These are phyloP conservation scores for Rhodamnia argentea DNA, from an alignment of 345 rosid species.

Conservation along the genomic window DNA sequence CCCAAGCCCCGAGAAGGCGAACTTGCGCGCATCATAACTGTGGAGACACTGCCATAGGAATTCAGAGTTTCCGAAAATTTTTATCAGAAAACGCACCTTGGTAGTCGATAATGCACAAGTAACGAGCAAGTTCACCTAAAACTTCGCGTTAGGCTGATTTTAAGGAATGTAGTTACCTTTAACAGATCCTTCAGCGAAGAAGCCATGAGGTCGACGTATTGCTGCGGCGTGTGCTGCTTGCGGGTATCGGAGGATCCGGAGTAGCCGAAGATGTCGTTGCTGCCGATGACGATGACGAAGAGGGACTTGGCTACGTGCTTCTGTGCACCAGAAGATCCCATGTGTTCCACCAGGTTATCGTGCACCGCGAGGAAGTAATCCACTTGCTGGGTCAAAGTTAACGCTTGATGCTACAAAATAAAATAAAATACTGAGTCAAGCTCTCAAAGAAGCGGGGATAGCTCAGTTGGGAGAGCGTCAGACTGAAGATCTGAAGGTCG, in stretches of 20 bases:
- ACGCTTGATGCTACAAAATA: not conserved
- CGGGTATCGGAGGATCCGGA: not conserved
- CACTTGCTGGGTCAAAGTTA: slow-evolving; percentile 17
- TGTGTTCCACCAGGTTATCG: not conserved
- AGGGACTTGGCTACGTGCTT: slow-evolving; percentile 4
- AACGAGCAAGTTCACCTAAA: not conserved
- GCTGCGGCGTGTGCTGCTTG: slow-evolving; percentile 3
- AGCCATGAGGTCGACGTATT: slow-evolving; percentile 5
- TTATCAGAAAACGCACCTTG: not conserved
- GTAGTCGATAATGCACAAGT: not conserved
- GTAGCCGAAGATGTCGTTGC: slow-evolving; percentile 16
- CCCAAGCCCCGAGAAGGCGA: slow-evolving; percentile 35
- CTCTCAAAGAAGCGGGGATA: slow-evolving; percentile 35
- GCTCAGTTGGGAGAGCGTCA: slow-evolving; percentile 97
- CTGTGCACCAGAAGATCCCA: slow-evolving; percentile 3
- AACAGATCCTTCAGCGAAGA: slow-evolving; percentile 1
- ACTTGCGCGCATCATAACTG: slow-evolving; percentile 36
- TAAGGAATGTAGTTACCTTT: not conserved
- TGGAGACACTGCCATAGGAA: slow-evolving; percentile 28
- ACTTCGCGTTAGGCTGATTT: not conserved
- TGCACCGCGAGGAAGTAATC: slow-evolving; percentile 5
- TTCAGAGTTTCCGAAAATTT: not conserved
- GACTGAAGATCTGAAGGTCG: slow-evolving; percentile 97
- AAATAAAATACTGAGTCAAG: rapidly evolving
- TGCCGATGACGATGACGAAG: slow-evolving; percentile 6